A percentile compares a stretch with the other conserved stretches of the same genome.
These are phyloP conservation scores for Tylopilus cervinicoccineus DNA, from an alignment of 768 basidiomycete species.

Conservation along the genomic window DNA sequence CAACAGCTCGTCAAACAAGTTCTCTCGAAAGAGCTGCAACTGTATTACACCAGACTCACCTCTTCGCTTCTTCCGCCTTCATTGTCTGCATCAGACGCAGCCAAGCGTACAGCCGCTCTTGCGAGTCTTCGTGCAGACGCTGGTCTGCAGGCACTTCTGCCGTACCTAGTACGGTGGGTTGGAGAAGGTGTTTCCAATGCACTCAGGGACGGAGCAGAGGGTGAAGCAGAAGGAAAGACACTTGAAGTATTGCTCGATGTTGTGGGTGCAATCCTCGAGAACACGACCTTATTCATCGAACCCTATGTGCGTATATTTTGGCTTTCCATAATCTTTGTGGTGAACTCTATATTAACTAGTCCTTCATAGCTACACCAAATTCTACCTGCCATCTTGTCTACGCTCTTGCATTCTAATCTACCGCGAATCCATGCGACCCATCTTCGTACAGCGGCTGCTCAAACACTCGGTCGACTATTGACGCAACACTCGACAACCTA, in stretches of 20 bases:
- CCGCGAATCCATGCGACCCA: constrained; percentile 64
- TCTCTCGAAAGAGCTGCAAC: constrained; percentile 87
- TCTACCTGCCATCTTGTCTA: constrained; percentile 87
- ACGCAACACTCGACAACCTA: constrained; percentile 86
- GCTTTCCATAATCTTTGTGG: neutral
- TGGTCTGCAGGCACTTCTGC: constrained; percentile 85
- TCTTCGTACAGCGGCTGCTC: constrained; percentile 76
- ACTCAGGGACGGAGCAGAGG: constrained; percentile 45
- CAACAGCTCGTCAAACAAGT: constrained; percentile 86
- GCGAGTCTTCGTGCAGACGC: constrained; percentile 87
- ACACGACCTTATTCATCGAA: constrained; percentile 87
- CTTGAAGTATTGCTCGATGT: constrained; percentile 84
- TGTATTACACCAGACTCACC: constrained; percentile 92
- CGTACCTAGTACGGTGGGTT: constrained; percentile 94
- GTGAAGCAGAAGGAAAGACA: constrained; percentile 62
- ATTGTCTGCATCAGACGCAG: constrained; percentile 42
- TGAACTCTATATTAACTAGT: neutral
- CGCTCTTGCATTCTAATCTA: constrained; percentile 82
- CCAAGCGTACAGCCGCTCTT: constrained; percentile 84
- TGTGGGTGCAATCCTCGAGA: constrained; percentile 79
- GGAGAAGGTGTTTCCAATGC: constrained; percentile 79
- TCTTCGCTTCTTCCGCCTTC: constrained; percentile 56
- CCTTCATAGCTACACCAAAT: constrained; percentile 86
- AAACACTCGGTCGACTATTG: constrained; percentile 78
- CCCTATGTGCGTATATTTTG: constrained; percentile 73